Conservation (phyloP, 2,329 filamentous ascomycete genomes). For the Cordyceps fumosorosea region DNA sequence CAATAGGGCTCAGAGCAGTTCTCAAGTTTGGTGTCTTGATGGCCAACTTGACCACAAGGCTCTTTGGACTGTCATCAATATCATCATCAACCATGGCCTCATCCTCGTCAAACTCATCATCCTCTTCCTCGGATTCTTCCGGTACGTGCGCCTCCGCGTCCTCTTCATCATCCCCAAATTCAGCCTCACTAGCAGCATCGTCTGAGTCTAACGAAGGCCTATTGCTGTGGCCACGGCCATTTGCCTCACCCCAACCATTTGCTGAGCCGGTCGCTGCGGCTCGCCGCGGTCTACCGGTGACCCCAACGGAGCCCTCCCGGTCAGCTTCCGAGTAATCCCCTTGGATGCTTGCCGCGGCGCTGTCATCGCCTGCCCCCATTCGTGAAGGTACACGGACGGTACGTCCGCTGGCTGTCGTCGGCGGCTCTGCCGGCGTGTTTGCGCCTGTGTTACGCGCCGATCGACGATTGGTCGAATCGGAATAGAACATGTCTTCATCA, state of each 20-base stretch:
- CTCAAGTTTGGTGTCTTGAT: slow-evolving; percentile 37
- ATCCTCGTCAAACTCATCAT: slow-evolving; percentile 52
- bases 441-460: slow-evolving; percentile 69
- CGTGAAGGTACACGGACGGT: slow-evolving; percentile 68
- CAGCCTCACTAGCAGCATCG: slow-evolving; percentile 65
- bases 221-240: slow-evolving; percentile 25
- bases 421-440: slow-evolving; percentile 64
- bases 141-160: slow-evolving; percentile 62
- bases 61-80: slow-evolving; percentile 43
- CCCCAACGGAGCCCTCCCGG: slow-evolving; percentile 34
- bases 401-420: slow-evolving; percentile 78
- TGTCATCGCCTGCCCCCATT: slow-evolving; percentile 52
- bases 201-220: slow-evolving; percentile 50
- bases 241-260: slow-evolving; percentile 40
- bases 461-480: slow-evolving; percentile 59
- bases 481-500: slow-evolving; percentile 66
- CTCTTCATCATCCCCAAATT: slow-evolving; percentile 69
- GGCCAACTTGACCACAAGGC: slow-evolving; percentile 69
- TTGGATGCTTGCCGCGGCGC: slow-evolving; percentile 39
- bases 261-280: slow-evolving; percentile 42
- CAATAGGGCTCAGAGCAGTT: slow-evolving; percentile 22
- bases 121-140: slow-evolving; percentile 54
- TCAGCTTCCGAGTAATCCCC: slow-evolving; percentile 36
- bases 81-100: slow-evolving; percentile 50
- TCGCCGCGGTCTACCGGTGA: slow-evolving; percentile 43